Evolutionary conservation across 2,329 filamentous ascomycete genomes (phyloP).

Genomic region (Metarhizium rileyi): DNA sequence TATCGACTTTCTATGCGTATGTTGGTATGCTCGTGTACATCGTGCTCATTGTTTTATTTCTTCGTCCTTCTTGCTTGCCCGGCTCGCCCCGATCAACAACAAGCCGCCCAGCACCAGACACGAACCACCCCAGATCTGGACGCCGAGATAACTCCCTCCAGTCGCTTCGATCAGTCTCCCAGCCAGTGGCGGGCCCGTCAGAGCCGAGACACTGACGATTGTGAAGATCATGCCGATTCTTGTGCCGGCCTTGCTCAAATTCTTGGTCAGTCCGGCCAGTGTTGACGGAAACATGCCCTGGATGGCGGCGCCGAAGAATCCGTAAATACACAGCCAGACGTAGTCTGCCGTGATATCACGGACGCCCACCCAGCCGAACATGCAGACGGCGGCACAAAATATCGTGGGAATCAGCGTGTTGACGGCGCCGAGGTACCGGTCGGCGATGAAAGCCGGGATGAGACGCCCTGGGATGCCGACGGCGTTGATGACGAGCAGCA

Average conservation of each 20-base stretch:
- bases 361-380: conserved; percentile 46
- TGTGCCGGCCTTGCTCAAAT: conserved; percentile 43
- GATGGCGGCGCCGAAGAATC: conserved; percentile 52
- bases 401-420: conserved; percentile 45
- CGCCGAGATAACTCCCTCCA: conserved; percentile 36
- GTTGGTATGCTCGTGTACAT: background rate
- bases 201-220: conserved; percentile 41
- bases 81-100: conserved; percentile 28
- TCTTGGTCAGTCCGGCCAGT: conserved; percentile 35
- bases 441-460: conserved; percentile 44
- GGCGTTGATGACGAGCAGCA: conserved; percentile 51
- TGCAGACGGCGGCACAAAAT: conserved; percentile 32
- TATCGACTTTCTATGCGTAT: background rate
- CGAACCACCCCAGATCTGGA: conserved; percentile 40
- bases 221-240: conserved; percentile 53
- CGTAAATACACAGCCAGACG: conserved; percentile 53
- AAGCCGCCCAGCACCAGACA: conserved; percentile 32
- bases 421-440: conserved; percentile 42
- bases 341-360: conserved; percentile 29
- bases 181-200: conserved; percentile 45
- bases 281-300: conserved; percentile 56
- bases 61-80: background rate
- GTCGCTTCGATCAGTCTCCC: conserved; percentile 37
- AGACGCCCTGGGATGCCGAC: conserved; percentile 46
- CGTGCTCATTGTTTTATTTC: background rate